phyloP scores from a whole-genome alignment of 2,329 filamentous ascomycete species.

The Penicillium occitanis region DNA sequence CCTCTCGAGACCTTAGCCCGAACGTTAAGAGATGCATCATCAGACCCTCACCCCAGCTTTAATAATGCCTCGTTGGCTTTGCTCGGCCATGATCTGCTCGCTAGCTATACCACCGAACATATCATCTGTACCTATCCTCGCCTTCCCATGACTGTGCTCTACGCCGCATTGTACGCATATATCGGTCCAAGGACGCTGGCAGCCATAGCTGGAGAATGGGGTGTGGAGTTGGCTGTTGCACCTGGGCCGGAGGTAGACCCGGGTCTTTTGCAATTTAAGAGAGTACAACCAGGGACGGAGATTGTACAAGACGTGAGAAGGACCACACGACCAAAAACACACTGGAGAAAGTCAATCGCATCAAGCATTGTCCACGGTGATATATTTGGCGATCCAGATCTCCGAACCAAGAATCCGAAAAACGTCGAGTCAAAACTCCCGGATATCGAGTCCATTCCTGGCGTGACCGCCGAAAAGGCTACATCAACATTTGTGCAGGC shows the following conservation, averaged over 20 bases:
- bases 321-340: conserved; percentile 46
- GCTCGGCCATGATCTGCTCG: conserved; percentile 77
- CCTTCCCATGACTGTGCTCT: conserved; percentile 82
- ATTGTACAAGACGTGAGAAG: conserved; percentile 44
- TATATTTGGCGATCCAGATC: conserved; percentile 70
- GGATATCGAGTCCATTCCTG: conserved; percentile 26
- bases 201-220: conserved; percentile 79
- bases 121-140: conserved; percentile 87
- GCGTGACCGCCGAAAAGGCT: conserved; percentile 57
- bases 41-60: conserved; percentile 74
- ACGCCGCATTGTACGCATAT: conserved; percentile 81
- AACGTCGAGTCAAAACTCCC: conserved; percentile 23
- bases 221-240: conserved; percentile 80
- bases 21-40: conserved; percentile 79
- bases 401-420: conserved; percentile 33
- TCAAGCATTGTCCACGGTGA: conserved; percentile 79
- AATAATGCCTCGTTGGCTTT: conserved; percentile 85
- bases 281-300: conserved; percentile 46
- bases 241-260: conserved; percentile 91
- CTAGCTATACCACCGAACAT: conserved; percentile 86
- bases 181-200: conserved; percentile 72
- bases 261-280: conserved; percentile 77
- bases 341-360: conserved; percentile 69
- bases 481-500: conserved; percentile 78
- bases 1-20: conserved; percentile 84